Evolutionary conservation across 495 filamentous ascomycete species (phyloP).

Genomic region (Amorphotheca resinae): DNA sequence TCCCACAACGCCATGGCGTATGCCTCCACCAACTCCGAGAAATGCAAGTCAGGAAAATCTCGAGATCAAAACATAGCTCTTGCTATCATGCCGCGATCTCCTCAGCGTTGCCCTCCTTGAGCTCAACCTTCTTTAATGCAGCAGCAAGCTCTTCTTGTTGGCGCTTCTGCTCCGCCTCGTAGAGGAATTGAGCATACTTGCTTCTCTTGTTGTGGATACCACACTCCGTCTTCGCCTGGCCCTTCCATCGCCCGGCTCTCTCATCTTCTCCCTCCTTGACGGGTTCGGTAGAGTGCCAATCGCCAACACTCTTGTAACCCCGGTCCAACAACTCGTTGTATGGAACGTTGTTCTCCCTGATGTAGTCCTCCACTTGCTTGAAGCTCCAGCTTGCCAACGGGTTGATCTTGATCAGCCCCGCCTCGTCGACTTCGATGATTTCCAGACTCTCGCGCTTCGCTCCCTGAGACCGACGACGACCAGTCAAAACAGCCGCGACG

Average conservation of each 20-base stretch:
- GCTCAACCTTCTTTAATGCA: slow-evolving; percentile 26
- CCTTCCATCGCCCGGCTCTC: slow-evolving; percentile 95
- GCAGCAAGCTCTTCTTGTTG: slow-evolving; percentile 45
- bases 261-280: slow-evolving; percentile 88
- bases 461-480: slow-evolving; percentile 83
- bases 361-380: slow-evolving; percentile 74
- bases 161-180: slow-evolving; percentile 59
- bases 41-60: not conserved
- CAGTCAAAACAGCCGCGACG: slow-evolving; percentile 90
- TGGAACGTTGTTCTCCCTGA: slow-evolving; percentile 74
- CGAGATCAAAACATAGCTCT: not conserved
- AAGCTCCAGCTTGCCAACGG: slow-evolving; percentile 97
- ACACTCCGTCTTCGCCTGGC: slow-evolving; percentile 87
- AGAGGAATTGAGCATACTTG: slow-evolving; percentile 75
- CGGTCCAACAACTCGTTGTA: slow-evolving; percentile 85
- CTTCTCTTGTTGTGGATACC: slow-evolving; percentile 96
- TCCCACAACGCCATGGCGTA: not conserved
- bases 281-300: slow-evolving; percentile 94
- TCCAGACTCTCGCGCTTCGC: slow-evolving; percentile 81
- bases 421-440: slow-evolving; percentile 86
- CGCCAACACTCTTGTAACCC: slow-evolving; percentile 94
- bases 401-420: slow-evolving; percentile 93
- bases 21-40: not conserved
- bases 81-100: not conserved
- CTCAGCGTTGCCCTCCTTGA: slow-evolving; percentile 3